A percentile compares a stretch with the other conserved stretches of the same genome.
phyloP scores from a whole-genome alignment of 345 rosid species.

The Euphorbia pulcherrima region DNA sequence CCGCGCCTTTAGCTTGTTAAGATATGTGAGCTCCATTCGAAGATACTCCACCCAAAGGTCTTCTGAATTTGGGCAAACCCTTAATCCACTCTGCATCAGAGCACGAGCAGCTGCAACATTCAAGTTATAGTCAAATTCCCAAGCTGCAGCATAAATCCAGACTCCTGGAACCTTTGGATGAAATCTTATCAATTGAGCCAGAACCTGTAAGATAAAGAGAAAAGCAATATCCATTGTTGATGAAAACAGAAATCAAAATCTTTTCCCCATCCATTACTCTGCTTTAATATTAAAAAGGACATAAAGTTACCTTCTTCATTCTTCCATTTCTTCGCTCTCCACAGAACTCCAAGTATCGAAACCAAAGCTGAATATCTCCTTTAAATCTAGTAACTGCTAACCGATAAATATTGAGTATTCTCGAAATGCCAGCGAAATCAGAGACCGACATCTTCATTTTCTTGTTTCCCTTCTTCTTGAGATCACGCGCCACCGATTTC shows the following conservation, averaged over 20 bases:
- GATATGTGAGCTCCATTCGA: constrained; percentile 81
- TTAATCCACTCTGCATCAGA: constrained; percentile 82
- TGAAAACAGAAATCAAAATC: not conserved
- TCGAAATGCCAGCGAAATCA: constrained; percentile 59
- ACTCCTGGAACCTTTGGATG: constrained; percentile 80
- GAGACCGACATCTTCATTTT: constrained; percentile 54
- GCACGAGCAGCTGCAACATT: constrained; percentile 83
- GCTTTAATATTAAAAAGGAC: not conserved
- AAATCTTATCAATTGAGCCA: constrained; percentile 79
- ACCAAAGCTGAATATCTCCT: constrained; percentile 86
- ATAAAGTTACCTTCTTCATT: constrained; percentile 65
- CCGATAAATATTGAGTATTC: constrained; percentile 66
- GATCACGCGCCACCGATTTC: constrained; percentile 43
- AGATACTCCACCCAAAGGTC: constrained; percentile 93
- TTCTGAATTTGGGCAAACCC: constrained; percentile 70
- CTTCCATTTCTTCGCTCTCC: constrained; percentile 65
- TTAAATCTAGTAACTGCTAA: constrained; percentile 68
- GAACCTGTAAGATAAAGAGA: constrained; percentile 35
- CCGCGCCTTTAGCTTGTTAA: constrained; percentile 78
- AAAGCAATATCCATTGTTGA: not conserved
- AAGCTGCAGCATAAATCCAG: constrained; percentile 96
- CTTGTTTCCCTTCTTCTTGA: constrained; percentile 24
- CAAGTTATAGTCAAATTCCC: constrained; percentile 85
- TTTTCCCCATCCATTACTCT: not conserved
- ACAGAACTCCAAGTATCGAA: constrained; percentile 79